Percentiles rank a stretch among this genome's conserved stretches.
Conservation (phyloP, 2,329 filamentous ascomycete species). For the Fusarium ramigenum region DNA sequence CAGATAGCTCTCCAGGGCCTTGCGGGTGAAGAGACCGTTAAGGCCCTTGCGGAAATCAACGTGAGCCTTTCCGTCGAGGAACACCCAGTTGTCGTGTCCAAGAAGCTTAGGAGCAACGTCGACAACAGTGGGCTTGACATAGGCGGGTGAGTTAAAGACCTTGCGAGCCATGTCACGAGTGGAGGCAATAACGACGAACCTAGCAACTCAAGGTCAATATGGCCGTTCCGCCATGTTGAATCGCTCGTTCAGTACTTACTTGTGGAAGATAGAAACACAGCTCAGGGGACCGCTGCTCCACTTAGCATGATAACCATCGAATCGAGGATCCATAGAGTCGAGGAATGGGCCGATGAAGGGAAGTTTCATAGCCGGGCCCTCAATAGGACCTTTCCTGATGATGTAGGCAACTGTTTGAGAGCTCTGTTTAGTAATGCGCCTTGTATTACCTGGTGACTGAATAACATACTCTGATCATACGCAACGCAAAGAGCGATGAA, state of each 20-base stretch:
- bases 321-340: constrained; percentile 90
- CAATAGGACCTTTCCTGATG: constrained; percentile 78
- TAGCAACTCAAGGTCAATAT: constrained; percentile 48
- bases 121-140: constrained; percentile 95
- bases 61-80: constrained; percentile 92
- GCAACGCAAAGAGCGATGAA: constrained; percentile 75
- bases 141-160: constrained; percentile 92
- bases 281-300: constrained; percentile 92
- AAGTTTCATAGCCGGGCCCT: constrained; percentile 77
- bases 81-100: constrained; percentile 93
- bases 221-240: background rate
- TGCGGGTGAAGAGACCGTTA: constrained; percentile 92
- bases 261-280: constrained; percentile 99
- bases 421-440: constrained; percentile 31
- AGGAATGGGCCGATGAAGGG: constrained; percentile 97
- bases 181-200: constrained; percentile 96
- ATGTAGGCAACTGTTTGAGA: constrained; percentile 73
- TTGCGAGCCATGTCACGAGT: constrained; percentile 95
- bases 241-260: constrained; percentile 66
- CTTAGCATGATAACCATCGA: constrained; percentile 89
- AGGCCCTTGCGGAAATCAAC: constrained; percentile 98
- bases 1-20: constrained; percentile 86
- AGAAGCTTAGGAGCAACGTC: constrained; percentile 94
- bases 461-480: constrained; percentile 87
- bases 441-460: background rate